Percentiles rank a stretch among this genome's conserved stretches.
phyloP scores from a whole-genome alignment of 1,139 yeast genomes.

The Candida gigantensis region DNA sequence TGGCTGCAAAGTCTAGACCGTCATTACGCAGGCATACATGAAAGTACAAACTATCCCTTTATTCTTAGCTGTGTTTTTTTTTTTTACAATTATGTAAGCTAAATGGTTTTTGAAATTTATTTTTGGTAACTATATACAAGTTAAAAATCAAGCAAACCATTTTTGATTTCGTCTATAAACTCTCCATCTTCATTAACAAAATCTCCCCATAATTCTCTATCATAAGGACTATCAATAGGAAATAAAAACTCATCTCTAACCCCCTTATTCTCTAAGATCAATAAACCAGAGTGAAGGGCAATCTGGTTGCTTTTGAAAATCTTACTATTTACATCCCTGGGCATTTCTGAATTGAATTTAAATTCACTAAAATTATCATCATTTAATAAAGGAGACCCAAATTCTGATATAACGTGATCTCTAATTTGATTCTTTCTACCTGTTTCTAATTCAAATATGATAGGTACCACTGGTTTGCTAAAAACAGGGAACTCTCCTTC shows the following conservation, averaged over 20 bases:
- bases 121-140: neutral
- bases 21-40: no score
- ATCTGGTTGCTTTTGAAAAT: constrained; percentile 23
- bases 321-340: constrained; percentile 17
- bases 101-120: neutral
- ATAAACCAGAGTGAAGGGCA: constrained; percentile 25
- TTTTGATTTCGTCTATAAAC: constrained; percentile 10
- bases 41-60: no score
- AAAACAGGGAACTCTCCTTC: constrained; percentile 6
- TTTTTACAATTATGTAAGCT: no score
- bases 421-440: constrained; percentile 31
- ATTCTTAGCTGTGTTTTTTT: no score
- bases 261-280: constrained; percentile 12
- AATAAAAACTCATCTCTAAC: constrained; percentile 14
- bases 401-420: constrained; percentile 24
- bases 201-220: constrained; percentile 23
- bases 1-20: no score
- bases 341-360: constrained; percentile 13
- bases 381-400: constrained; percentile 22
- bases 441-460: constrained; percentile 22
- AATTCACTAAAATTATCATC: constrained; percentile 25
- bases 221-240: constrained; percentile 17
- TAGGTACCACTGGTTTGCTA: constrained; percentile 19
- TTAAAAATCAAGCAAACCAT: constrained; percentile 8
- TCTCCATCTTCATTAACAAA: constrained; percentile 15